phyloP scores from a whole-genome alignment of 139 green algal genomes.

The Micractinium conductrix region DNA sequence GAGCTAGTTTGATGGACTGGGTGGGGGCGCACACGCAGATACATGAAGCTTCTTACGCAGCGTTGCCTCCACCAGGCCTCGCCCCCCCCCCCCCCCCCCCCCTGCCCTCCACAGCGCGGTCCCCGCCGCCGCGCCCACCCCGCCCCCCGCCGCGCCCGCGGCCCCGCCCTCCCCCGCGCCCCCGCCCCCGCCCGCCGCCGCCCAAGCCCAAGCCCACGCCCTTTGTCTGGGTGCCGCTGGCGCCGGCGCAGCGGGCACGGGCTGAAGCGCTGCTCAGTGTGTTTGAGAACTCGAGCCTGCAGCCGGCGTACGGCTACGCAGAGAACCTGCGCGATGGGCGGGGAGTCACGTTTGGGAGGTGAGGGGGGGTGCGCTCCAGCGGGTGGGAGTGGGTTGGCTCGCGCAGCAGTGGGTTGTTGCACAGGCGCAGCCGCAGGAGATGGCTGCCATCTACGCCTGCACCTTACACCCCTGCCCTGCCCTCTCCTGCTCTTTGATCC shows the following conservation, averaged over 20 bases:
- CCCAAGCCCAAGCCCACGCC: neutral
- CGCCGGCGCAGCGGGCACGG: neutral
- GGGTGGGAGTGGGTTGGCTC: too few species aligned
- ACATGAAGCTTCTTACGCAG: too few species aligned
- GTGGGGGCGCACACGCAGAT: too few species aligned
- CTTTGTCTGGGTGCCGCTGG: neutral
- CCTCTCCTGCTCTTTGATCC: too few species aligned
- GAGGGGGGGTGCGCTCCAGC: too few species aligned
- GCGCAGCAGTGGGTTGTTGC: too few species aligned
- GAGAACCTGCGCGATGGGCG: constrained; percentile 20
- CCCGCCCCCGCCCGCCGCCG: neutral
- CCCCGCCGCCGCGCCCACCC: neutral
- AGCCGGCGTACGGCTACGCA: constrained; percentile 8
- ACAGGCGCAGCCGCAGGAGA: too few species aligned
- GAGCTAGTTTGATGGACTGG: too few species aligned
- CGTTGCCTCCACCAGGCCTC: neutral
- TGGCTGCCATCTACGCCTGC: too few species aligned
- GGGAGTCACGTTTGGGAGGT: constrained; percentile 32
- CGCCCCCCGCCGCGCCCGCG: neutral
- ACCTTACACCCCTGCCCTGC: neutral
- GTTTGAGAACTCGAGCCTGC: constrained; percentile 17
- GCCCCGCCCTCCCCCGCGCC: neutral
- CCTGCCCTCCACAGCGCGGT: neutral
- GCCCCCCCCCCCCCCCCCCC: too few species aligned
- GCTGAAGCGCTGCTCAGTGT: constrained; percentile 10